These are phyloP conservation scores for Claviceps africana DNA, from an alignment of 2,329 filamentous ascomycete genomes.

Conservation along the genomic window DNA sequence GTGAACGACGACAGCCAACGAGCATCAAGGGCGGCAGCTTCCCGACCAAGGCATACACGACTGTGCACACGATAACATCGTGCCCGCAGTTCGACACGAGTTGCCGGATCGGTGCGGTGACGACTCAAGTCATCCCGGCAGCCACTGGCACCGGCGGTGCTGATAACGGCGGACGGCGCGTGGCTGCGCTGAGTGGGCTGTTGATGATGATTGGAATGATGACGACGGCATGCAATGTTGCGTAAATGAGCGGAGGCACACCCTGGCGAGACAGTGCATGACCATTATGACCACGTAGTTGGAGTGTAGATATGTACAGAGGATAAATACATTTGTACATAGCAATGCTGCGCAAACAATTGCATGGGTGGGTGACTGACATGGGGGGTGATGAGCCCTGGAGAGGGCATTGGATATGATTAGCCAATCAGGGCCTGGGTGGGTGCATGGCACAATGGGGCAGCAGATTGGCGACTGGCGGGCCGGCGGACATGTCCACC, in stretches of 20 bases:
- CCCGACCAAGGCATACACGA: conserved; percentile 11
- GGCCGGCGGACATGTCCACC: too few relatives aligned
- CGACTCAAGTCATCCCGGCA: conserved; percentile 10
- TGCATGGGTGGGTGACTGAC: too few relatives aligned
- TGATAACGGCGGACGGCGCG: conserved; percentile 6
- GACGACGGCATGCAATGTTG: conserved; percentile 3
- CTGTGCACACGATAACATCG: conserved; percentile 14
- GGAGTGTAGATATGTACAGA: too few relatives aligned
- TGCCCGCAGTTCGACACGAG: conserved; percentile 11
- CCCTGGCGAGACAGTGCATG: neutral
- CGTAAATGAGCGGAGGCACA: neutral
- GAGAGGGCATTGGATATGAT: too few relatives aligned
- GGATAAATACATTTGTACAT: too few relatives aligned
- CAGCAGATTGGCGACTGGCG: too few relatives aligned
- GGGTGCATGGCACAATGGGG: too few relatives aligned
- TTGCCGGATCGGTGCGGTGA: conserved; percentile 12
- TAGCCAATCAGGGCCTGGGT: too few relatives aligned
- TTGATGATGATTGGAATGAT: neutral
- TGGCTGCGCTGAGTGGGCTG: neutral
- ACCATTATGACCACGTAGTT: too few relatives aligned
- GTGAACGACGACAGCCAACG: conserved; percentile 4
- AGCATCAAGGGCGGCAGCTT: neutral
- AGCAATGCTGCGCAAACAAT: too few relatives aligned
- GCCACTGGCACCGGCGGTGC: conserved; percentile 1
- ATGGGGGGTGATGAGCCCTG: too few relatives aligned